Evolutionary conservation across 129 eudicot genomes (phyloP), one percentile per base, ranked within the genome.

Genomic region (Flaveria brownii): DNA sequence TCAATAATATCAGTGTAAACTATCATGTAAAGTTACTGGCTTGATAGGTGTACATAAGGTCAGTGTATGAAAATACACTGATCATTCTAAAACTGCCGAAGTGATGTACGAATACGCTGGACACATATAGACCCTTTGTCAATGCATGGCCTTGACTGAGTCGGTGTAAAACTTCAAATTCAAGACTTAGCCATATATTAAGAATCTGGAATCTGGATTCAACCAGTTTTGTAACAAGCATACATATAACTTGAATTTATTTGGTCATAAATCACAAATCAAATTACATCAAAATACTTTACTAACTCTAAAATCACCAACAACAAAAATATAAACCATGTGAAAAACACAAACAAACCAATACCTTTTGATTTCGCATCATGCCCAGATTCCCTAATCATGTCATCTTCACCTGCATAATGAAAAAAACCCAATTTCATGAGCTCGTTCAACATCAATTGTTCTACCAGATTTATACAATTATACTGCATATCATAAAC

Each of bases 301-400:
- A 17, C 12, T 12, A 60, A 60, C 68, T 13, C 68, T 61, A 61
- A 61, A 12, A 61, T 25, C 68, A 28, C 1, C 10, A 61, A 26
- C 42, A 11, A 1, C 10, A 62, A 5, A 68, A 20, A 43, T 20
- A 28, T 47, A 26, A 20, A 42, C 26, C 9, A n/a, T 47, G 17
- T 2, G 66, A n/a, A 3, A 63, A 46, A 68, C 9, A 7, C 63
- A 8, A 42, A 72, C 78, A 75, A 55, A 83, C 83, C 82, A 79
- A 20, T 69, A 73, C 77, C 85, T 50, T 86, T 83, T 71, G 76
- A 26, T 78, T 60, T 82, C 76, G 86, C 56, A 16, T 47, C 84
- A 62, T 70, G 80, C 51, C 62, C 33, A 63, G 74, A 72, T 56
- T 64, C 65, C 73, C 15, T 78, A 15, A 28, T 36, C 52, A 71